Percentiles rank a stretch among this genome's conserved stretches.
Evolutionary conservation across 2,329 filamentous ascomycete genomes (phyloP).

Genomic region (Claviceps sp.): DNA sequence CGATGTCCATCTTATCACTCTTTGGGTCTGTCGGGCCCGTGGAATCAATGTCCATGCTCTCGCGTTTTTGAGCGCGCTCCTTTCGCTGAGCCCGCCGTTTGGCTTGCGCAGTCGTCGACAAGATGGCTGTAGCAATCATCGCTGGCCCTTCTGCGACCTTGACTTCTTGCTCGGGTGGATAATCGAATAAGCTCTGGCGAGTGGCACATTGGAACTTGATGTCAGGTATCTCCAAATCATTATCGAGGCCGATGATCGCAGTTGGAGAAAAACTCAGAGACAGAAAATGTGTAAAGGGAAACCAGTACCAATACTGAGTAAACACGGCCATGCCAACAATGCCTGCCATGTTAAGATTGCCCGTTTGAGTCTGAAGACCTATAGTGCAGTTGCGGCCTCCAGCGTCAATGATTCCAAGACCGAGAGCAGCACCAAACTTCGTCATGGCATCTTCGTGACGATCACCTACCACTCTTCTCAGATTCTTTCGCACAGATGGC

Average conservation of each 20-base stretch:
- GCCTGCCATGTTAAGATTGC: slow-evolving; percentile 96
- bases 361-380: slow-evolving; percentile 90
- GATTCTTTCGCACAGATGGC: slow-evolving; percentile 73
- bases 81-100: slow-evolving; percentile 91
- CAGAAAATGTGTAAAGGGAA: slow-evolving; percentile 95
- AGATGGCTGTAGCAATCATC: slow-evolving; percentile 84
- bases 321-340: slow-evolving; percentile 98
- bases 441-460: slow-evolving; percentile 98
- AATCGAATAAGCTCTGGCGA: slow-evolving; percentile 90
- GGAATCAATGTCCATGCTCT: slow-evolving; percentile 91
- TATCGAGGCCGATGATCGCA: slow-evolving; percentile 85
- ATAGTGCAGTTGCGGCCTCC: slow-evolving; percentile 98
- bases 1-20: slow-evolving; percentile 80
- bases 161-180: slow-evolving; percentile 90
- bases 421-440: slow-evolving; percentile 90
- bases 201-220: slow-evolving; percentile 96
- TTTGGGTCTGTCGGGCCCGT: slow-evolving; percentile 50
- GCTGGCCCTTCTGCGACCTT: slow-evolving; percentile 90
- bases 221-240: slow-evolving; percentile 81
- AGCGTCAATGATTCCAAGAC: slow-evolving; percentile 93
- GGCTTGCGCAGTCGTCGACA: slow-evolving; percentile 93
- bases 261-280: slow-evolving; percentile 95
- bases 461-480: slow-evolving; percentile 87
- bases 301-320: slow-evolving; percentile 99
- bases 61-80: slow-evolving; percentile 73